These are phyloP conservation scores for Thelephora ganbajun DNA, from an alignment of 768 basidiomycete species.

Conservation along the genomic window DNA sequence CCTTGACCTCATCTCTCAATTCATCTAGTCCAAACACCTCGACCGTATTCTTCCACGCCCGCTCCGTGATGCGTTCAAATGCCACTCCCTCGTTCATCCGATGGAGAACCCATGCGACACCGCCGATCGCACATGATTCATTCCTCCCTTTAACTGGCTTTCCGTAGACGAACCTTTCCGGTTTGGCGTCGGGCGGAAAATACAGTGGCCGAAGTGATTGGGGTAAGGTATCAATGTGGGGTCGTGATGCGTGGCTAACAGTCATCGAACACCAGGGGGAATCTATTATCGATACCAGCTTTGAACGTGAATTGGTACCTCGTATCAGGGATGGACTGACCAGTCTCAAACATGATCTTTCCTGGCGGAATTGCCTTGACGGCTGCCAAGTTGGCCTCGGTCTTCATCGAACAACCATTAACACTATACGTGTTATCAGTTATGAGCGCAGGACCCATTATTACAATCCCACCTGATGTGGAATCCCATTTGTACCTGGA, in stretches of 20 bases:
- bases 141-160: conserved; percentile 65
- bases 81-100: conserved; percentile 28
- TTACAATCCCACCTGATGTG: conserved; percentile 32
- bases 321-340: conserved; percentile 19
- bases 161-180: conserved; percentile 44
- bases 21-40: conserved; percentile 41
- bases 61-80: conserved; percentile 41
- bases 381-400: conserved; percentile 43
- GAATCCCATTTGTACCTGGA: conserved; percentile 60
- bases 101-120: conserved; percentile 61
- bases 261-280: conserved; percentile 67
- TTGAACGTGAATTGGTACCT: neutral
- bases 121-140: conserved; percentile 53
- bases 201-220: conserved; percentile 30
- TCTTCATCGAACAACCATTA: conserved; percentile 72
- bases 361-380: conserved; percentile 43
- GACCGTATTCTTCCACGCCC: conserved; percentile 50
- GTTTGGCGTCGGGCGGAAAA: conserved; percentile 35
- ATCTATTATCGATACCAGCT: conserved; percentile 22
- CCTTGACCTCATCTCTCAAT: conserved; percentile 5
- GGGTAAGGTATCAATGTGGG: conserved; percentile 34
- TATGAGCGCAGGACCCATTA: neutral
- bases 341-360: conserved; percentile 61
- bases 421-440: conserved; percentile 22
- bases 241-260: conserved; percentile 46